These are phyloP conservation scores for Pseudomassariella vexata DNA, from an alignment of 2,329 filamentous ascomycete genomes.

Conservation along the genomic window DNA sequence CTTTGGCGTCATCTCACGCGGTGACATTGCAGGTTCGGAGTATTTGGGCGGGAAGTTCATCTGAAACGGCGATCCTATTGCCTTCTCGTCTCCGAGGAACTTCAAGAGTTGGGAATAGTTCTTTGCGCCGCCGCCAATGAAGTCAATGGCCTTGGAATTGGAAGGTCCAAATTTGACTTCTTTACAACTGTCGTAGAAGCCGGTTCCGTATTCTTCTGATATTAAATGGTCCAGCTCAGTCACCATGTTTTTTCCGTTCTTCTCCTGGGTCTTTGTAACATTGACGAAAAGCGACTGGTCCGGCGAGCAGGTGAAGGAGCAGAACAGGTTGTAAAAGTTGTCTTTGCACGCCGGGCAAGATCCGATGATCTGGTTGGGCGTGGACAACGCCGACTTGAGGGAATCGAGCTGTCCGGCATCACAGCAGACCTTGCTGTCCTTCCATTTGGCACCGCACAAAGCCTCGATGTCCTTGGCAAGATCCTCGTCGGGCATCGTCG, in stretches of 20 bases:
- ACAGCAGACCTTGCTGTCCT: constrained; percentile 78
- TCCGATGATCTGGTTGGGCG: constrained; percentile 82
- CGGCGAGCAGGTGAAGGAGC: constrained; percentile 95
- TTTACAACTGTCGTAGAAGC: constrained; percentile 96
- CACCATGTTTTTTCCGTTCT: constrained; percentile 54
- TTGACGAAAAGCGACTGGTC: constrained; percentile 96
- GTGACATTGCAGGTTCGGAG: constrained; percentile 62
- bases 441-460: constrained; percentile 86
- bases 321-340: constrained; percentile 98
- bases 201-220: constrained; percentile 74
- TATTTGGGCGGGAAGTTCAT: constrained; percentile 79
- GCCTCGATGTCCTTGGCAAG: constrained; percentile 73
- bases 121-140: constrained; percentile 92
- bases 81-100: constrained; percentile 88
- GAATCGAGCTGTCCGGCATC: constrained; percentile 68
- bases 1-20: constrained; percentile 68
- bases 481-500: constrained; percentile 65
- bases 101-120: constrained; percentile 83
- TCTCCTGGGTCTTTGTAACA: constrained; percentile 67
- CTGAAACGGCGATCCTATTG: constrained; percentile 90
- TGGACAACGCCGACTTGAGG: constrained; percentile 77
- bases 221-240: constrained; percentile 88
- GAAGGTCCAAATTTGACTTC: constrained; percentile 97
- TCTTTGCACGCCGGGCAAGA: constrained; percentile 95
- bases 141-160: constrained; percentile 87